Conservation (phyloP, 176 grass and related monocot genomes). For the Miscanthus lutarioriparius region DNA sequence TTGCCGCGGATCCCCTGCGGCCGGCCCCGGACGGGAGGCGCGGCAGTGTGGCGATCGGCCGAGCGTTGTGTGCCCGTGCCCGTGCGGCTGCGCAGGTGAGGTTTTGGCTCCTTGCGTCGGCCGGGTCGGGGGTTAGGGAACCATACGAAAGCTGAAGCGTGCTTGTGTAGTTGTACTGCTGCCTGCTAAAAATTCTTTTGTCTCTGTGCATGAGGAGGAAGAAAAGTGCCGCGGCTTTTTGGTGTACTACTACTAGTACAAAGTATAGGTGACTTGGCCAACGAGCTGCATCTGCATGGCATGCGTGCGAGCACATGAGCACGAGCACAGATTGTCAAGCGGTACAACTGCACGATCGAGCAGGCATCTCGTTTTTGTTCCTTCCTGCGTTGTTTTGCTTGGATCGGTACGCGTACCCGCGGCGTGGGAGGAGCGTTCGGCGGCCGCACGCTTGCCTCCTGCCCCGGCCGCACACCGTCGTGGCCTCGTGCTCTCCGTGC, state of each 20-base stretch:
- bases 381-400: neutral
- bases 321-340: too few relatives aligned
- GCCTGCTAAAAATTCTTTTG: constrained; percentile 36
- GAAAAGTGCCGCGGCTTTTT: constrained; percentile 1
- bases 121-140: constrained; percentile 41
- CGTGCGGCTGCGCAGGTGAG: neutral
- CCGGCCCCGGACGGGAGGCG: neutral
- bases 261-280: neutral
- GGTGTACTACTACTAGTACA: neutral
- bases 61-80: neutral
- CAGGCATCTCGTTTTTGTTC: neutral
- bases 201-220: constrained; percentile 9
- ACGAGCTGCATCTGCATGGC: neutral
- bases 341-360: neutral
- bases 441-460: constrained; percentile 34
- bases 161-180: constrained; percentile 7
- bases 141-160: constrained; percentile 7
- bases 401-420: neutral
- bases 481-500: constrained; percentile 17
- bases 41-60: neutral
- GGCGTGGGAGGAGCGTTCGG: neutral
- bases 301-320: neutral
- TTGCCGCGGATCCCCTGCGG: constrained; percentile 35
- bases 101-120: constrained; percentile 13
- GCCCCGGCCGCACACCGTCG: neutral